Evolutionary conservation across 2,329 filamentous ascomycete genomes (phyloP), one percentile per base, ranked within the genome.

Genomic region (Alternaria burnsii): DNA sequence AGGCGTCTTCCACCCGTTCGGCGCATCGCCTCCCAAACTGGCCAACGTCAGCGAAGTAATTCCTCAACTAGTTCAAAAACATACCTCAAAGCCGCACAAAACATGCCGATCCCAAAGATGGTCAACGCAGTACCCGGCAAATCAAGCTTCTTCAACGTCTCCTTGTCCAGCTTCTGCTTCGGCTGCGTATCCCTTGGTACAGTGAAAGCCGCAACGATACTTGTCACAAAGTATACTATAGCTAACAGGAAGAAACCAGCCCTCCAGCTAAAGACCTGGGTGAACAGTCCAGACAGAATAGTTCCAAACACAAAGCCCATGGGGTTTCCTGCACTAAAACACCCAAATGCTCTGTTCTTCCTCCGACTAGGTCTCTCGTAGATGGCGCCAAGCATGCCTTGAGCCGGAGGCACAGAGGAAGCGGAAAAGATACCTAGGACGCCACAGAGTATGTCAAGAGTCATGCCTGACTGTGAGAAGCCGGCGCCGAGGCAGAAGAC

Each of bases 291-390:
- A 8, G 86, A 86, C 3, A 89, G 81, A 3, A 91, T 85, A 38
- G 85, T 85, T 0, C 85, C 85, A 16, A 84, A 82, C 0, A 86
- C 84, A 58, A 86, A 87, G 0, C 86, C 86, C 1, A 87, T 71
- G 0, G 86, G 85, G 53, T 87, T 87, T 0, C 86, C 86, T 0
- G 85, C 84, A 28, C 80, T 82, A 67, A 89, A 89, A 65, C 86
- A 88, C 0, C 87, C 88, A 72, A 90, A 89, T 0, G 85, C 88
- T 62, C 82, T 79, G 65, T 90, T 90, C 80, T 90, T 89, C n/a
- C 88, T 78, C 58, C 81, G 82, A 11, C 82, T 85, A 0, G 89
- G 88, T 66, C 81, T 81, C n/a, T 83, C 81, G 65, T 92, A 92
- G 8, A 87, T 84, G 0, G 85, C 83, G 14, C 89, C 89, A 0